A percentile compares a stretch with the other conserved stretches of the same genome.
phyloP scores from a whole-genome alignment of 345 rosid genomes.

The Kandelia obovata region DNA sequence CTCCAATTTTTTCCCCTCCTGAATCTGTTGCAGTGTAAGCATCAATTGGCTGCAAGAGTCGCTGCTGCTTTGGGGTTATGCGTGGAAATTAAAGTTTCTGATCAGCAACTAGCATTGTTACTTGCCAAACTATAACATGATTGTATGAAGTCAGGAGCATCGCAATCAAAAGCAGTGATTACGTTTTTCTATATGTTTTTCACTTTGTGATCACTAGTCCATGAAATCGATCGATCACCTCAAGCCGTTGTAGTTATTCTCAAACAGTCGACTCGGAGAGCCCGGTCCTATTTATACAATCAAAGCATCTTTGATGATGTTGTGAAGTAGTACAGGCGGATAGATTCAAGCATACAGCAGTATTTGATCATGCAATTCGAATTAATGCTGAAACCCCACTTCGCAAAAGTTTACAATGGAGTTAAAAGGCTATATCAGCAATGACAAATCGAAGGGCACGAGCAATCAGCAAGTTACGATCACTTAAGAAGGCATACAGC shows the following conservation, averaged over 20 bases:
- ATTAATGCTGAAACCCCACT: not conserved
- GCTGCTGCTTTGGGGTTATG: constrained; percentile 63
- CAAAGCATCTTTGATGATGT: too few relatives aligned
- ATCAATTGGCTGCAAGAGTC: constrained; percentile 80
- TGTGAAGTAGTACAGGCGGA: too few relatives aligned
- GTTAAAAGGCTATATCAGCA: not conserved
- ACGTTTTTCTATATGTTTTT: too few relatives aligned
- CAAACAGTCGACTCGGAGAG: not conserved
- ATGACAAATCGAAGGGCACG: too few relatives aligned
- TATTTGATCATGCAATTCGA: too few relatives aligned
- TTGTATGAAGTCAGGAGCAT: too few relatives aligned
- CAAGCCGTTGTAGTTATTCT: not conserved
- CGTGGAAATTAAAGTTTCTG: constrained; percentile 52
- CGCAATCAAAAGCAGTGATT: too few relatives aligned
- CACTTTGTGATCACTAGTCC: too few relatives aligned
- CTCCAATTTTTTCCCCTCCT: constrained; percentile 1
- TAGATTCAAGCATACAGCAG: too few relatives aligned
- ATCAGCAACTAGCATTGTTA: constrained; percentile 60
- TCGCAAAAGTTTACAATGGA: not conserved
- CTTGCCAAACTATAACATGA: constrained; percentile 49
- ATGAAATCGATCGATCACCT: not conserved
- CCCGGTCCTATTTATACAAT: too few relatives aligned
- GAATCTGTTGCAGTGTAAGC: constrained; percentile 58
- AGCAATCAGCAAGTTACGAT: too few relatives aligned
- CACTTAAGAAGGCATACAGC: too few relatives aligned